Conservation (phyloP, 2,329 filamentous ascomycete species). For the Rutstroemia sp. region DNA sequence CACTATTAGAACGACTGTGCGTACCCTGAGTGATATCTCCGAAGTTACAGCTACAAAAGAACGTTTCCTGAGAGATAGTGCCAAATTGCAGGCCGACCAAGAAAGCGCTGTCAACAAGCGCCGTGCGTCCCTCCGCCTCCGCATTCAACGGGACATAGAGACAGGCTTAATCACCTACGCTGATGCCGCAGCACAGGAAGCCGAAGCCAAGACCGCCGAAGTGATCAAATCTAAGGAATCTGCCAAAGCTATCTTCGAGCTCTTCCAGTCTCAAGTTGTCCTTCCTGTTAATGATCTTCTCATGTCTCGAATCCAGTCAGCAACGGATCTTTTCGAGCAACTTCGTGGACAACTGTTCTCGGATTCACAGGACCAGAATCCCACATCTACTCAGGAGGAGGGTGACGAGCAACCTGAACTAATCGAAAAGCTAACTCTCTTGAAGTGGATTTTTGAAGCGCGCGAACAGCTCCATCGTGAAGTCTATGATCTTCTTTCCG, state of each 20-base stretch:
- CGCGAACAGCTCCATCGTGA: conserved; percentile 82
- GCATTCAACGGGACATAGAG: conserved; percentile 72
- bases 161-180: conserved; percentile 74
- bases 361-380: conserved; percentile 54
- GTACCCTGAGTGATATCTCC: conserved; percentile 63
- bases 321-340: conserved; percentile 70
- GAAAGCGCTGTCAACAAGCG: conserved; percentile 42
- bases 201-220: conserved; percentile 65
- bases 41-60: conserved; percentile 65
- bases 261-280: conserved; percentile 77
- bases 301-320: conserved; percentile 64
- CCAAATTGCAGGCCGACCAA: conserved; percentile 50
- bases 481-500: conserved; percentile 75
- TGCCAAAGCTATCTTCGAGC: conserved; percentile 74
- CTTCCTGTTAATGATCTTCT: conserved; percentile 76
- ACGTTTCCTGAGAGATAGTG: conserved; percentile 48
- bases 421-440: conserved; percentile 83
- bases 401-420: conserved; percentile 92
- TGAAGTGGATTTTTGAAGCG: conserved; percentile 96
- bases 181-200: conserved; percentile 75
- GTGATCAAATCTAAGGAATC: conserved; percentile 62
- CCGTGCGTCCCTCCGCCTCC: conserved; percentile 59
- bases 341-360: conserved; percentile 66
- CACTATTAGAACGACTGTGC: conserved; percentile 65
- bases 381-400: conserved; percentile 86